These are phyloP conservation scores for Gossypium schwendimanii DNA, from an alignment of 441 rosid species.

Conservation along the genomic window DNA sequence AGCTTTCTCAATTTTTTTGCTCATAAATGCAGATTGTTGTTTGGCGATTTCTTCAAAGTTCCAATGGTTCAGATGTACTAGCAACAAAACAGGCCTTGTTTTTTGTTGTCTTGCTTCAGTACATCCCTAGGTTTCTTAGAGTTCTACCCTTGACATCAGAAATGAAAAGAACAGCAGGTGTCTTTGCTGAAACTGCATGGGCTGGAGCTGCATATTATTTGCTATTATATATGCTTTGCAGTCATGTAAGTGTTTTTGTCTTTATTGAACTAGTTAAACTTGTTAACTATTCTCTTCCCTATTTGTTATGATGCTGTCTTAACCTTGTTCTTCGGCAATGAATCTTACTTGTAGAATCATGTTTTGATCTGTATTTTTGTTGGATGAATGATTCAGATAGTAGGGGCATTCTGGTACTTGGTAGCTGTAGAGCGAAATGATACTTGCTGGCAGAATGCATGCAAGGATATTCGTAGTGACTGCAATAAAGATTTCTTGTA, in stretches of 20 bases:
- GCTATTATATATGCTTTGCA: too few relatives aligned
- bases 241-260: conserved; percentile 64
- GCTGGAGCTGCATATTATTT: too few relatives aligned
- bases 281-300: neutral
- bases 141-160: conserved; percentile 74
- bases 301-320: conserved; percentile 22
- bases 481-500: conserved; percentile 53
- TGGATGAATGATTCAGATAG: conserved; percentile 51
- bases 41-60: conserved; percentile 69
- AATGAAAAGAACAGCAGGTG: conserved; percentile 91
- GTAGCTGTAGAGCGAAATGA: conserved; percentile 80
- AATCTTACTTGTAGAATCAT: neutral
- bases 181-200: conserved; percentile 64
- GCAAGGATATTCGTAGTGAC: conserved; percentile 11
- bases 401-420: conserved; percentile 93
- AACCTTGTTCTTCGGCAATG: conserved; percentile 28
- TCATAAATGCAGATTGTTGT: conserved; percentile 57
- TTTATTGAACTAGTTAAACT: neutral
- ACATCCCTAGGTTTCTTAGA: conserved; percentile 68
- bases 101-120: conserved; percentile 62
- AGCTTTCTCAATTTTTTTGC: conserved; percentile 7
- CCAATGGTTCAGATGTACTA: conserved; percentile 70
- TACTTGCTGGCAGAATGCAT: conserved; percentile 66
- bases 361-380: conserved; percentile 3
- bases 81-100: conserved; percentile 71